Evolutionary conservation across 768 basidiomycete species (phyloP).

Genomic region (Leccinellum luteum): DNA sequence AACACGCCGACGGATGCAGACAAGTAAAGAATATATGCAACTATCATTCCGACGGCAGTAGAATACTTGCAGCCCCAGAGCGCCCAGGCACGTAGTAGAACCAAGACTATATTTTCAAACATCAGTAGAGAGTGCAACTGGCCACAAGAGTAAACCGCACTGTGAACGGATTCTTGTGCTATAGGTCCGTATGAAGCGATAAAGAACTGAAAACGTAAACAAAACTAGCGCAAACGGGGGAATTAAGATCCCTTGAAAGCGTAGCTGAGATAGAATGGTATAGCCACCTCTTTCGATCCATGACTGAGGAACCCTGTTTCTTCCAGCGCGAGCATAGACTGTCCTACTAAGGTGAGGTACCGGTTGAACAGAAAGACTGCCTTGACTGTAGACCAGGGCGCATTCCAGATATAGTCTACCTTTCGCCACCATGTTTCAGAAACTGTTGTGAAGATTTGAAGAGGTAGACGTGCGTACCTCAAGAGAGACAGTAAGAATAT

Average conservation of each 20-base stretch:
- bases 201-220: neutral
- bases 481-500: slow-evolving; percentile 11
- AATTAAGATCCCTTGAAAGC: neutral
- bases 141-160: neutral
- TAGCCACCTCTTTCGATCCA: slow-evolving; percentile 3
- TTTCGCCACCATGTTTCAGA: neutral
- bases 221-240: slow-evolving; percentile 5
- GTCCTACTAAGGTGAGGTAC: slow-evolving; percentile 12
- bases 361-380: slow-evolving; percentile 17
- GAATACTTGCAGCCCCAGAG: slow-evolving; percentile 15
- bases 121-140: neutral
- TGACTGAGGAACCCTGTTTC: slow-evolving; percentile 11
- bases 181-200: neutral
- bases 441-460: neutral
- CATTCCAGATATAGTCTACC: slow-evolving; percentile 4
- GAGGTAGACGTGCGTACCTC: slow-evolving; percentile 9
- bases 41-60: slow-evolving; percentile 5
- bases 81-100: slow-evolving; percentile 20
- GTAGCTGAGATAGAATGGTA: neutral
- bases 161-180: slow-evolving; percentile 8
- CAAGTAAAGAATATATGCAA: slow-evolving; percentile 10
- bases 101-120: slow-evolving; percentile 4
- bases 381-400: slow-evolving; percentile 7
- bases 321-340: slow-evolving; percentile 5
- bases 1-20: neutral